Evolutionary conservation across 2,329 filamentous ascomycete species (phyloP).

Genomic region (Aspergillus glaucus): DNA sequence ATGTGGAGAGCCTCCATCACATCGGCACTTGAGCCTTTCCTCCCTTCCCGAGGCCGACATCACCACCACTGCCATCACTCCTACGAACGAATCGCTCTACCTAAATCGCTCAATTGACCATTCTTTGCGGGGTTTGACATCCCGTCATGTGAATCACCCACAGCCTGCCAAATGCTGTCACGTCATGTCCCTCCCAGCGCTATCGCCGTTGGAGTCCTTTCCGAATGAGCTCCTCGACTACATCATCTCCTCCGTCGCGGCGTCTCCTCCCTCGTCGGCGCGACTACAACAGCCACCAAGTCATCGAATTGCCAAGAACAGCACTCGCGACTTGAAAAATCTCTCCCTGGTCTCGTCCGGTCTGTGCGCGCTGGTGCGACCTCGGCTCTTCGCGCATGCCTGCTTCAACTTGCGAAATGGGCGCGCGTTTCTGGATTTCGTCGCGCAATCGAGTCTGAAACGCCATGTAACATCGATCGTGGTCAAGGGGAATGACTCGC

Average conservation of each 20-base stretch:
- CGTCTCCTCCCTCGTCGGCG: constrained; percentile 43
- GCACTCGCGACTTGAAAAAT: constrained; percentile 46
- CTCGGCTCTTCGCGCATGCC: constrained; percentile 53
- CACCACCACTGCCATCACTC: not conserved
- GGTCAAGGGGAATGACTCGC: constrained; percentile 36
- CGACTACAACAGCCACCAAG: constrained; percentile 48
- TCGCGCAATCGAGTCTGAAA: constrained; percentile 24
- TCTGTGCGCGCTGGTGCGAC: constrained; percentile 49
- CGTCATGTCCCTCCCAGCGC: constrained; percentile 11
- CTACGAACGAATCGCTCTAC: not conserved
- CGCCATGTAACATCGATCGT: constrained; percentile 45
- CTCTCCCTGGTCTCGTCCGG: constrained; percentile 48
- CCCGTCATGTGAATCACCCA: constrained; percentile 10
- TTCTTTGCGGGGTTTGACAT: not conserved
- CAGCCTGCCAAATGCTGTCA: constrained; percentile 2
- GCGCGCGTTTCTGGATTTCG: constrained; percentile 33
- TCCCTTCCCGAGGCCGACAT: constrained; percentile 9
- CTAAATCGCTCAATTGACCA: not conserved
- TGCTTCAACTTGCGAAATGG: constrained; percentile 34
- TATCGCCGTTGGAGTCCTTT: constrained; percentile 35
- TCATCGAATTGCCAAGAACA: constrained; percentile 36
- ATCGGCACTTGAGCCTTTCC: constrained; percentile 14
- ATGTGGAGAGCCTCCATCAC: not conserved
- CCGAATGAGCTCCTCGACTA: constrained; percentile 57
- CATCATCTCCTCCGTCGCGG: constrained; percentile 52